Conservation (phyloP, 2,329 filamentous ascomycete species). For the Tolypocladium pustulatum region DNA sequence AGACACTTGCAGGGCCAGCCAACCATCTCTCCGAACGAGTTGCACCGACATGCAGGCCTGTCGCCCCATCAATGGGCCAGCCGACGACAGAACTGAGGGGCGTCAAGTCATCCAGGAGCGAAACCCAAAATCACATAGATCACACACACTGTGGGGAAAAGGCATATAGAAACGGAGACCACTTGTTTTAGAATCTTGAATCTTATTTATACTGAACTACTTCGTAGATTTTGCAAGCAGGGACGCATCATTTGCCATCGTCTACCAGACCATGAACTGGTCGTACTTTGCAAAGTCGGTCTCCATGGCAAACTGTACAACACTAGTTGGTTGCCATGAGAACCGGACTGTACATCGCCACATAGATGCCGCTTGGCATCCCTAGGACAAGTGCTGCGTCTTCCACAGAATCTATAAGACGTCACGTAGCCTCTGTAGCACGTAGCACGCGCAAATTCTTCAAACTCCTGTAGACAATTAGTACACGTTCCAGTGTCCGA, state of each 20-base stretch:
- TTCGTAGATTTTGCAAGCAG: background rate
- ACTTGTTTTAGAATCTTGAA: background rate
- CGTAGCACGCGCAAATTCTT: too few relatives aligned
- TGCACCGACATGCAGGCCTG: too few relatives aligned
- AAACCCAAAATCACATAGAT: background rate
- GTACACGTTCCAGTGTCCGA: background rate
- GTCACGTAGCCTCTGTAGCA: background rate
- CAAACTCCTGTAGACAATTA: constrained; percentile 1
- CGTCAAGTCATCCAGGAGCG: too few relatives aligned
- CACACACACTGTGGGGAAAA: background rate
- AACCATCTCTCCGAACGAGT: too few relatives aligned
- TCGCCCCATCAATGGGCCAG: too few relatives aligned
- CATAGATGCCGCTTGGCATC: background rate
- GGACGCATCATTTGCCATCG: background rate
- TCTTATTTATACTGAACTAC: background rate
- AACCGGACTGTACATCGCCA: background rate
- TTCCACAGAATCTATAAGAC: background rate
- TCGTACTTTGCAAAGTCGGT: background rate
- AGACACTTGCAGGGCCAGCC: too few relatives aligned
- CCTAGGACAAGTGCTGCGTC: too few relatives aligned
- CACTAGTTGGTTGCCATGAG: background rate
- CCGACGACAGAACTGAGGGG: too few relatives aligned
- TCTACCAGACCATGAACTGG: background rate
- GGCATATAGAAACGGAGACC: background rate
- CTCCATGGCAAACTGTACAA: background rate